phyloP scores from a whole-genome alignment of 257 asterid genomes.

The Solanum pennellii region DNA sequence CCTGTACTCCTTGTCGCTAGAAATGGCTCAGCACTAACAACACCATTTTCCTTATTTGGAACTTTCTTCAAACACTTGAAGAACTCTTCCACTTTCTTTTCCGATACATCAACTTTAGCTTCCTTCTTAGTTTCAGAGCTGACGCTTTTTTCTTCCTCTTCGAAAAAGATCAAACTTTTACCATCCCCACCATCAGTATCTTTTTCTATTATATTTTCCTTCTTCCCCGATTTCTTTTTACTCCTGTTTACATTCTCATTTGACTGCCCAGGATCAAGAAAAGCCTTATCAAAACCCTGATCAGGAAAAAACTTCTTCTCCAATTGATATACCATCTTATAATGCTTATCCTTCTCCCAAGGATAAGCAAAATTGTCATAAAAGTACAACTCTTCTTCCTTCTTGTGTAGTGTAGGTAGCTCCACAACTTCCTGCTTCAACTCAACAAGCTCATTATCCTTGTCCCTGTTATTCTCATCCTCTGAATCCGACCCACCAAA shows the following conservation, averaged over 20 bases:
- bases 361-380: constrained; percentile 84
- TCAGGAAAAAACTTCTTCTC: constrained; percentile 95
- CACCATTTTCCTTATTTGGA: constrained; percentile 40
- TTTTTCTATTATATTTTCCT: neutral
- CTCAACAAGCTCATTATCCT: constrained; percentile 46
- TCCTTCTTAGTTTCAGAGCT: constrained; percentile 15
- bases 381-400: constrained; percentile 83
- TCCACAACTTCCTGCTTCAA: constrained; percentile 88
- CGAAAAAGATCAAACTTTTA: constrained; percentile 62
- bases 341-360: constrained; percentile 96
- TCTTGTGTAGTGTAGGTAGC: constrained; percentile 58
- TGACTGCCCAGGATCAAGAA: constrained; percentile 61
- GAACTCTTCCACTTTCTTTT: constrained; percentile 91
- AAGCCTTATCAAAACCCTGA: constrained; percentile 91
- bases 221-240: constrained; percentile 7
- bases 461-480: constrained; percentile 32
- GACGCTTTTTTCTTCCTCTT: constrained; percentile 8
- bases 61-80: constrained; percentile 92
- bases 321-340: constrained; percentile 86
- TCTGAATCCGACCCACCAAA: constrained; percentile 81
- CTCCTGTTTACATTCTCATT: constrained; percentile 18
- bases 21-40: constrained; percentile 41
- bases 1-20: constrained; percentile 67
- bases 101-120: constrained; percentile 43
- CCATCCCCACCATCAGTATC: constrained; percentile 11